These are phyloP conservation scores for Thermochaetoides thermophila DNA, from an alignment of 495 filamentous ascomycete genomes.

Conservation along the genomic window DNA sequence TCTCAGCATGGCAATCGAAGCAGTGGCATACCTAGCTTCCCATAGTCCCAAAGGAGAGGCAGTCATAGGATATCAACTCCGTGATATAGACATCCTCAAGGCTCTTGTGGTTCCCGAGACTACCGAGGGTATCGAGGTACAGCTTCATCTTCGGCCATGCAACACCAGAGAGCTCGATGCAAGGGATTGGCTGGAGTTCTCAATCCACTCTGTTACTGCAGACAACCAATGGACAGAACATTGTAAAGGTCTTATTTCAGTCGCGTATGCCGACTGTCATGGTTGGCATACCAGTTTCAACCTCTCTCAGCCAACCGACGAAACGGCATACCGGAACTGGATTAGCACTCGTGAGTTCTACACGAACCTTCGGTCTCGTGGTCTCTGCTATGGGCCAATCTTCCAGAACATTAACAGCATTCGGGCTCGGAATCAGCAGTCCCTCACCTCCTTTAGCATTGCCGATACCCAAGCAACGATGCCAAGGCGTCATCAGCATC, in stretches of 20 bases:
- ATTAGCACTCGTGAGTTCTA: constrained; percentile 17
- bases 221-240: constrained; percentile 27
- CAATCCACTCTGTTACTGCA: constrained; percentile 30
- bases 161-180: constrained; percentile 23
- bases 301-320: constrained; percentile 1
- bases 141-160: constrained; percentile 27
- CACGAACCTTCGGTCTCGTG: constrained; percentile 12
- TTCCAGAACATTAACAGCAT: constrained; percentile 23
- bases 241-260: constrained; percentile 18
- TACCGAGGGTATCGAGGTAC: constrained; percentile 22
- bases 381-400: constrained; percentile 23
- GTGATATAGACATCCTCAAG: constrained; percentile 26
- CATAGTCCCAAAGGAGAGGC: background rate
- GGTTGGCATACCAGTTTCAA: too few relatives aligned
- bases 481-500: constrained; percentile 27
- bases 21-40: constrained; percentile 14
- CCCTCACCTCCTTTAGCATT: constrained; percentile 15
- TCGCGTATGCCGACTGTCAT: too few relatives aligned
- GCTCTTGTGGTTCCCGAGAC: constrained; percentile 29
- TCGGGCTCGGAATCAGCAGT: constrained; percentile 11
- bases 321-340: constrained; percentile 10
- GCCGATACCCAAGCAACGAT: constrained; percentile 26
- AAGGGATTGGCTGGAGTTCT: constrained; percentile 20
- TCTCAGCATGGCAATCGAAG: constrained; percentile 42
- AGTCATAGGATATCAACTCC: constrained; percentile 19